Evolutionary conservation across 1,284 basidiomycete genomes (phyloP).

Genomic region (Moesziomyces globuligerus): DNA sequence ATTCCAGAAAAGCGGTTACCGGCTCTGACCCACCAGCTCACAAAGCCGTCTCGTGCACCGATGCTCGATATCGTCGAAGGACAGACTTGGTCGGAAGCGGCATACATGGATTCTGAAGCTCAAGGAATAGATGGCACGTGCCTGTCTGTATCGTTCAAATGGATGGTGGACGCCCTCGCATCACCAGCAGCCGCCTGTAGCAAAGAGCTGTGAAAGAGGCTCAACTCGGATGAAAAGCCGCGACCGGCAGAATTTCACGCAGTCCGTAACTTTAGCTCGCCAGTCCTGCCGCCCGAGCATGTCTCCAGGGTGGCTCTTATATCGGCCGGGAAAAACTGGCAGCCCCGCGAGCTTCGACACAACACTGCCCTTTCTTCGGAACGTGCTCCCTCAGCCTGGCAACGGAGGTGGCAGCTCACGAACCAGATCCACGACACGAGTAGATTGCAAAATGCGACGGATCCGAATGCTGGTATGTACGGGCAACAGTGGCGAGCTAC

Average conservation of each 20-base stretch:
- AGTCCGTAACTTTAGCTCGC: neutral
- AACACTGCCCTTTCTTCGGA: no score
- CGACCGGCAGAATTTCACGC: neutral
- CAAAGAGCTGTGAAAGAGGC: neutral
- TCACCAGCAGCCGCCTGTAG: neutral
- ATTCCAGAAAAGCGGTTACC: constrained; percentile 1
- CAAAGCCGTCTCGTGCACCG: neutral
- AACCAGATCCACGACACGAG: neutral
- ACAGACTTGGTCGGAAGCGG: no score
- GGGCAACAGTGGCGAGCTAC: neutral
- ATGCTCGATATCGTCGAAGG: no score
- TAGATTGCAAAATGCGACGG: constrained; percentile 4
- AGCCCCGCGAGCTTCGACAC: no score
- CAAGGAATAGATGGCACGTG: neutral
- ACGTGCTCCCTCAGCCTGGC: no score
- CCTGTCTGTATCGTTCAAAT: neutral
- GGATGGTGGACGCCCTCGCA: no score
- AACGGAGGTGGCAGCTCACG: no score
- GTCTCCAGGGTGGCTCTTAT: neutral
- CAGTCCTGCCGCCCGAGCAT: neutral
- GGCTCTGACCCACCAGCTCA: neutral
- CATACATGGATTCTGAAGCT: no score
- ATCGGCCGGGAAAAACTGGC: neutral
- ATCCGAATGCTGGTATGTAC: constrained; percentile 6
- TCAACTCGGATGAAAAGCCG: no score